Conservation (phyloP, 805 yeast species). For the Saccharomycopsis guyanensis region DNA sequence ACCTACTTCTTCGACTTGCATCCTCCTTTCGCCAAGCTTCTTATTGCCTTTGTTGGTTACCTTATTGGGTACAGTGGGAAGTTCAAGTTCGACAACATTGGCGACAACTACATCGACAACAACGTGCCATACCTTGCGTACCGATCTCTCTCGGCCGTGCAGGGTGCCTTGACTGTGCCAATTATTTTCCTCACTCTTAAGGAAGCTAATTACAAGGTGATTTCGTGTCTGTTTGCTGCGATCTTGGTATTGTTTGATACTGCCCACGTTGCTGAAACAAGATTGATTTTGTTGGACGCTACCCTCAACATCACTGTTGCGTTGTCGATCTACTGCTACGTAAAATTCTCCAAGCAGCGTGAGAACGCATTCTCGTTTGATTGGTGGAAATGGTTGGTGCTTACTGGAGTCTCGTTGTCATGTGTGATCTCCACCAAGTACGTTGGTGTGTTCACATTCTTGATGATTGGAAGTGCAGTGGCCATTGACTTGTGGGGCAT, state of each 20-base stretch:
- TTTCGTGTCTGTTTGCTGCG: slow-evolving; percentile 73
- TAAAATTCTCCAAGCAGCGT: slow-evolving; percentile 69
- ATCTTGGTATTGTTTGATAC: slow-evolving; percentile 75
- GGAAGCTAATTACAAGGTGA: slow-evolving; percentile 71
- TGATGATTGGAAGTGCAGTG: slow-evolving; percentile 84
- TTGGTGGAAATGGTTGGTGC: slow-evolving; percentile 86
- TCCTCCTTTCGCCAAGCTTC: slow-evolving; percentile 94
- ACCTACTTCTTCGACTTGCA: slow-evolving; percentile 92
- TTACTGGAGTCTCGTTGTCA: slow-evolving; percentile 81
- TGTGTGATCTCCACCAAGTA: slow-evolving; percentile 93
- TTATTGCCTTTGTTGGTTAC: slow-evolving; percentile 87
- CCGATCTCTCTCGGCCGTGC: slow-evolving; percentile 70
- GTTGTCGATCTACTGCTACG: slow-evolving; percentile 66
- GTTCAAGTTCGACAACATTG: slow-evolving; percentile 86
- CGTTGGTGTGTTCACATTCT: slow-evolving; percentile 89
- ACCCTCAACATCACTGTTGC: slow-evolving; percentile 82
- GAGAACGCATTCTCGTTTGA: slow-evolving; percentile 50
- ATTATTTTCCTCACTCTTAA: slow-evolving; percentile 77
- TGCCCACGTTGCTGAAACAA: slow-evolving; percentile 84
- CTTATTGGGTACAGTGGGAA: slow-evolving; percentile 85
- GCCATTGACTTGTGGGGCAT: slow-evolving; percentile 80
- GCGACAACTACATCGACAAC: slow-evolving; percentile 69
- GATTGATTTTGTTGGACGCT: slow-evolving; percentile 88
- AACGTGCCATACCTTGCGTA: slow-evolving; percentile 82
- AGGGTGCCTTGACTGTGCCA: slow-evolving; percentile 79